Evolutionary conservation across 768 basidiomycete genomes (phyloP), one percentile per base, ranked within the genome.

Genomic region (Trametopsis cervina): DNA sequence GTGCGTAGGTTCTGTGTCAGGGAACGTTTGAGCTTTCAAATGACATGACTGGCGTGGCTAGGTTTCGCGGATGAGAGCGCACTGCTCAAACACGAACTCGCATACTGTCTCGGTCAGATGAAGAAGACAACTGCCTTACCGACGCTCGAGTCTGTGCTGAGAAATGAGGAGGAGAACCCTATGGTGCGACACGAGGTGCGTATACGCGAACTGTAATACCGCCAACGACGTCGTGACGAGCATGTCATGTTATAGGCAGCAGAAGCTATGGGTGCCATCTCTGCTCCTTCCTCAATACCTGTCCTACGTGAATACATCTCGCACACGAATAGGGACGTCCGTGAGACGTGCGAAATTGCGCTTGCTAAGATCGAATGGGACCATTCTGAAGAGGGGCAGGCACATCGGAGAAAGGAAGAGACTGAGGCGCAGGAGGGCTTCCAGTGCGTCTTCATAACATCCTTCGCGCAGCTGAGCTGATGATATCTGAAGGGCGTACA

Each of bases 211-310:
- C 26, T 20, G 13, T 2, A 17, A n/a, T n/a, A 6, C 27, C n/a
- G n/a, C n/a, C n/a, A n/a, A n/a, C n/a, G n/a, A n/a, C n/a, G n/a
- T n/a, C n/a, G n/a, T n/a, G n/a, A n/a, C n/a, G n/a, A n/a, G n/a
- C n/a, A n/a, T n/a, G n/a, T n/a, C n/a, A n/a, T n/a, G 12, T 4
- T 25, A 40, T 54, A 94, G 88, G 93, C 95, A 42, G 96, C 96
- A n/a, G 96, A 99, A 68, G 96, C 96, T 7, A 85, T 99, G 73
- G 96, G 94, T 35, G 96, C 96, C 1, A 90, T 98, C 29, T 91
- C 89, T 6, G 71, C 80, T 18, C 59, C 72, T 1, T 55, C 66
- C 0, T 88, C 90, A 13, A 59, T 94, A 10, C 75, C 82, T 2
- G 63, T 92, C 47, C 74, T 99, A 29, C 67, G 70, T 47, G 73